Percentiles rank a stretch among this genome's conserved stretches.
phyloP scores from a whole-genome alignment of 2,329 filamentous ascomycete species.

The Bipolaris zeicola region DNA sequence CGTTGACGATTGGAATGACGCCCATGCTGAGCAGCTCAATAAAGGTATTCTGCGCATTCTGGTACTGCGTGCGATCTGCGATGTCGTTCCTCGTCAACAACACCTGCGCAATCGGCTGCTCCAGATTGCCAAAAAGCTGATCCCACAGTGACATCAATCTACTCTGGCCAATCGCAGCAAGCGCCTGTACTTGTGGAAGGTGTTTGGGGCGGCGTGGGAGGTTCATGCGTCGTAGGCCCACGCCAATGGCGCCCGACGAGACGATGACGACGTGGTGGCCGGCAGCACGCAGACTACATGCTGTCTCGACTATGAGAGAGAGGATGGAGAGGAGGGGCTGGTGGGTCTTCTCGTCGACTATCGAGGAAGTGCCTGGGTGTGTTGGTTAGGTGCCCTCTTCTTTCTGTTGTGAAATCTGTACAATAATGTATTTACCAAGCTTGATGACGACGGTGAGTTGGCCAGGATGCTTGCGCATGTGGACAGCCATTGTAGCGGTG shows the following conservation, averaged over 20 bases:
- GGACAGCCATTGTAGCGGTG: slow-evolving; percentile 36
- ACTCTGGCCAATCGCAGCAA: slow-evolving; percentile 95
- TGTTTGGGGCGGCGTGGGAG: slow-evolving; percentile 86
- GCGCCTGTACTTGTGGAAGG: slow-evolving; percentile 85
- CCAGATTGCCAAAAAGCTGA: slow-evolving; percentile 82
- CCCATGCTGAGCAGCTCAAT: slow-evolving; percentile 89
- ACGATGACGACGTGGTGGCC: slow-evolving; percentile 95
- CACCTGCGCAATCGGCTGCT: slow-evolving; percentile 92
- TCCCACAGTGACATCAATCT: slow-evolving; percentile 96
- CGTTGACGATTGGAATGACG: slow-evolving; percentile 97
- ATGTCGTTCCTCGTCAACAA: slow-evolving; percentile 95
- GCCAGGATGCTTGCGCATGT: slow-evolving; percentile 59
- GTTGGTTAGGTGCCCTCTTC: slow-evolving; percentile 39
- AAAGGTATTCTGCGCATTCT: slow-evolving; percentile 96
- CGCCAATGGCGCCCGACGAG: slow-evolving; percentile 94
- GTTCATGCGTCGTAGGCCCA: slow-evolving; percentile 89
- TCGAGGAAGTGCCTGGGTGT: slow-evolving; percentile 87
- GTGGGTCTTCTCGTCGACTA: slow-evolving; percentile 94
- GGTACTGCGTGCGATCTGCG: slow-evolving; percentile 91
- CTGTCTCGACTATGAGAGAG: slow-evolving; percentile 92
- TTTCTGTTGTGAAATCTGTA: slow-evolving; percentile 26
- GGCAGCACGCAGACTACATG: slow-evolving; percentile 82
- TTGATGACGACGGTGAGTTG: slow-evolving; percentile 81
- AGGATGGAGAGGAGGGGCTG: slow-evolving; percentile 90
- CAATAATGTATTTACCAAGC: slow-evolving; percentile 65